phyloP scores from a whole-genome alignment of 352 stramenopile species.

The Phytophthora hibernalis region DNA sequence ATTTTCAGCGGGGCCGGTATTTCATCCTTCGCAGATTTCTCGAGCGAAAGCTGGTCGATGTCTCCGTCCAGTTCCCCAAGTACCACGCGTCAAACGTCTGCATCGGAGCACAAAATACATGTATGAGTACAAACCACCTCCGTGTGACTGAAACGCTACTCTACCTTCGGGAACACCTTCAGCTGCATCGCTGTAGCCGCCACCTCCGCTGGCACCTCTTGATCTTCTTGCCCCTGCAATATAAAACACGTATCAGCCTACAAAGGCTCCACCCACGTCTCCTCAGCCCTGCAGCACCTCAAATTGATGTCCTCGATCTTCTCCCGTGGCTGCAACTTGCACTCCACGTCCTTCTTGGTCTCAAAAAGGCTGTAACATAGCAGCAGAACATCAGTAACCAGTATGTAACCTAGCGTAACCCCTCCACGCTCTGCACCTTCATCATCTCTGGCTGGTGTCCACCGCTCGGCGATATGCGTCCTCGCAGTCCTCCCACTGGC shows the following conservation, averaged over 20 bases:
- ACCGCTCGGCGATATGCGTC: conserved; percentile 69
- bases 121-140: background rate
- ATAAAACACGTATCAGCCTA: conserved; percentile 3
- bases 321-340: conserved; percentile 73
- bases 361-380: conserved; percentile 65
- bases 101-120: background rate
- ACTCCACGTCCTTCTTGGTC: conserved; percentile 49
- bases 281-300: conserved; percentile 37
- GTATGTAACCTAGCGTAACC: background rate
- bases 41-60: conserved; percentile 47
- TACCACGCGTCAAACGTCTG: conserved; percentile 85
- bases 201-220: conserved; percentile 79
- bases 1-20: conserved; percentile 59
- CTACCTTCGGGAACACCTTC: conserved; percentile 56
- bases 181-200: conserved; percentile 58
- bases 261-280: background rate
- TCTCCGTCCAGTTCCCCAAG: conserved; percentile 41
- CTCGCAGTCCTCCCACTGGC: conserved; percentile 77
- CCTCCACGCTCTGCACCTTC: conserved; percentile 60
- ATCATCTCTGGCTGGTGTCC: conserved; percentile 73
- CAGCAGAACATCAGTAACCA: conserved; percentile 11
- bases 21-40: conserved; percentile 69
- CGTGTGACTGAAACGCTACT: background rate
- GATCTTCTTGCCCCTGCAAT: conserved; percentile 68
- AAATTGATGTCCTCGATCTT: conserved; percentile 79